These are phyloP conservation scores for Colletotrichum sansevieriae DNA, from an alignment of 2,329 filamentous ascomycete species.

Conservation along the genomic window DNA sequence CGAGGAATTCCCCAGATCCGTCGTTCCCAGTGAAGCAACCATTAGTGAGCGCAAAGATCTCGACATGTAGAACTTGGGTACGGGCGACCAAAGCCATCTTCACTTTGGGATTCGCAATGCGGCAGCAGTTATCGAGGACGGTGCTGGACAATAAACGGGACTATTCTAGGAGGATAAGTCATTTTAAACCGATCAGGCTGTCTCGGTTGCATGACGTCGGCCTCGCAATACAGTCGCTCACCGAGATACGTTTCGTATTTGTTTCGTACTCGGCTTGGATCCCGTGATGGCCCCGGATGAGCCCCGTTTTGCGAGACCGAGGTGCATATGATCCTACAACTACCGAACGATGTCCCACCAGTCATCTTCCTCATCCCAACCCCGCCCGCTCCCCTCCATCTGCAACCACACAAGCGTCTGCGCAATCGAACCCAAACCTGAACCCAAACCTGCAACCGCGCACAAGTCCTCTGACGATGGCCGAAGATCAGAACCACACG, in stretches of 20 bases:
- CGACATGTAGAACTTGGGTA: not conserved
- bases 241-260: slow-evolving; percentile 29
- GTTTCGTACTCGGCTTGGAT: slow-evolving; percentile 37
- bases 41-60: not conserved
- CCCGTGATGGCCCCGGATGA: slow-evolving; percentile 16
- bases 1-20: slow-evolving; percentile 1
- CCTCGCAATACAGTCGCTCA: not conserved
- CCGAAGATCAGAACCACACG: slow-evolving; percentile 29
- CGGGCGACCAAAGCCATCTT: not conserved
- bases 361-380: slow-evolving; percentile 26
- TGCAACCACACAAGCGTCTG: slow-evolving; percentile 31
- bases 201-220: slow-evolving; percentile 3
- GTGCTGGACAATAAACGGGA: too few relatives aligned
- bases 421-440: slow-evolving; percentile 15
- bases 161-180: too few relatives aligned
- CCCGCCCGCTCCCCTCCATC: slow-evolving; percentile 20
- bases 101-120: not conserved
- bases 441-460: slow-evolving; percentile 14
- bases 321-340: slow-evolving; percentile 35
- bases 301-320: slow-evolving; percentile 24
- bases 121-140: too few relatives aligned
- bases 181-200: slow-evolving; percentile 1
- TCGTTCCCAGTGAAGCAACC: not conserved
- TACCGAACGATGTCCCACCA: slow-evolving; percentile 32
- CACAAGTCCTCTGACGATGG: slow-evolving; percentile 24